These are phyloP conservation scores for Heliosperma pusillum DNA, from an alignment of 148 eudicot species.

Conservation along the genomic window DNA sequence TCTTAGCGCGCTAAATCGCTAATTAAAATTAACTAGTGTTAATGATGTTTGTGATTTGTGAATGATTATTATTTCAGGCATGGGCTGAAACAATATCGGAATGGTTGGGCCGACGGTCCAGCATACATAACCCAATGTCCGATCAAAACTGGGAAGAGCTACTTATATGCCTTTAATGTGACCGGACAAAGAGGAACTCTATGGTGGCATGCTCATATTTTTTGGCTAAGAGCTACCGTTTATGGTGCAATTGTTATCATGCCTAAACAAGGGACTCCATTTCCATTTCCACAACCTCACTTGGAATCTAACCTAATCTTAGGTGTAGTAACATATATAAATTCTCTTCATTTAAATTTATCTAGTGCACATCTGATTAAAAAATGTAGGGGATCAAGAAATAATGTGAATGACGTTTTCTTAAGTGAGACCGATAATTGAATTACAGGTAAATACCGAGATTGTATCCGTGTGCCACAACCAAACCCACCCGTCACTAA, in stretches of 20 bases:
- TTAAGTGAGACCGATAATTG: no score
- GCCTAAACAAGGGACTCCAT: conserved; percentile 54
- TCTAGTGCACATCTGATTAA: no score
- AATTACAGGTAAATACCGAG: no score
- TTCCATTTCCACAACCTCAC: conserved; percentile 53
- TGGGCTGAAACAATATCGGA: conserved; percentile 55
- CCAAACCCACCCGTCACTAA: no score
- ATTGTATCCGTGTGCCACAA: no score
- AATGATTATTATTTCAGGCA: conserved; percentile 44
- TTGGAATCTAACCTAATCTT: conserved; percentile 38
- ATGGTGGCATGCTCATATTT: conserved; percentile 76
- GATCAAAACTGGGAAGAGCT: conserved; percentile 48
- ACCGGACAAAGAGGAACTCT: conserved; percentile 68
- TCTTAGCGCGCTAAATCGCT: not conserved
- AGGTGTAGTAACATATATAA: conserved; percentile 18
- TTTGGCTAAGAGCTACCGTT: conserved; percentile 64
- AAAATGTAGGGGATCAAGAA: no score
- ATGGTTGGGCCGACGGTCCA: conserved; percentile 74
- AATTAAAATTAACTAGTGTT: not conserved
- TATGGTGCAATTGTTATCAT: conserved; percentile 60
- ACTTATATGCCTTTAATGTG: conserved; percentile 47
- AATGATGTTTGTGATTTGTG: not conserved
- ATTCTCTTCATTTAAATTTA: no score
- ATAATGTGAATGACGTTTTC: no score
- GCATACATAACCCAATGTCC: conserved; percentile 75